phyloP scores from a whole-genome alignment of 2,329 filamentous ascomycete genomes.

The Colletotrichum siamense region DNA sequence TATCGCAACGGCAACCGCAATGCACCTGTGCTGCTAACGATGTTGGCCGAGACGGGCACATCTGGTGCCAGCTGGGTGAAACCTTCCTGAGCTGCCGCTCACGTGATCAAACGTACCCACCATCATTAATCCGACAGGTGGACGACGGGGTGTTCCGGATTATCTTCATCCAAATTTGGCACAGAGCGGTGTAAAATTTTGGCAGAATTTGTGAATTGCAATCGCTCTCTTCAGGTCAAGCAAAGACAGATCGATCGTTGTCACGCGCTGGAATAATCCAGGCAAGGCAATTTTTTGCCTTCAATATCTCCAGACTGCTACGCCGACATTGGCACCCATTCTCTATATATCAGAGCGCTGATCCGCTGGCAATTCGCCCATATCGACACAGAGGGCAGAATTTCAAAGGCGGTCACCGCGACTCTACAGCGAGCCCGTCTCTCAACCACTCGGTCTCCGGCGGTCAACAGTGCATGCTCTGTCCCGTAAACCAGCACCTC shows the following conservation, averaged over 20 bases:
- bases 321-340: neutral
- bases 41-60: neutral
- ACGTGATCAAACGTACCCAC: neutral
- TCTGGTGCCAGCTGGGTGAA: neutral
- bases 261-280: conserved; percentile 4
- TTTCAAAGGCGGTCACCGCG: conserved; percentile 18
- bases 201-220: conserved; percentile 39
- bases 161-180: conserved; percentile 10
- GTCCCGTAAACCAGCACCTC: neutral
- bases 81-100: neutral
- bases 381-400: conserved; percentile 10
- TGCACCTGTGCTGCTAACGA: neutral
- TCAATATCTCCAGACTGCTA: neutral
- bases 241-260: neutral
- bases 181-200: conserved; percentile 45
- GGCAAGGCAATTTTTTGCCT: conserved; percentile 15
- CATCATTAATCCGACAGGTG: conserved; percentile 13
- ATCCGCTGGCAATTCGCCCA: conserved; percentile 5
- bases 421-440: neutral
- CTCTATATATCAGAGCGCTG: neutral
- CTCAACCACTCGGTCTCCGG: neutral
- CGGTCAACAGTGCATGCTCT: neutral
- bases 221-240: conserved; percentile 10
- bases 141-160: neutral
- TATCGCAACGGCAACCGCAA: too few species aligned